Base-by-base conservation (phyloP, 306 rosid species). In the Cicer bijugum region DNA sequence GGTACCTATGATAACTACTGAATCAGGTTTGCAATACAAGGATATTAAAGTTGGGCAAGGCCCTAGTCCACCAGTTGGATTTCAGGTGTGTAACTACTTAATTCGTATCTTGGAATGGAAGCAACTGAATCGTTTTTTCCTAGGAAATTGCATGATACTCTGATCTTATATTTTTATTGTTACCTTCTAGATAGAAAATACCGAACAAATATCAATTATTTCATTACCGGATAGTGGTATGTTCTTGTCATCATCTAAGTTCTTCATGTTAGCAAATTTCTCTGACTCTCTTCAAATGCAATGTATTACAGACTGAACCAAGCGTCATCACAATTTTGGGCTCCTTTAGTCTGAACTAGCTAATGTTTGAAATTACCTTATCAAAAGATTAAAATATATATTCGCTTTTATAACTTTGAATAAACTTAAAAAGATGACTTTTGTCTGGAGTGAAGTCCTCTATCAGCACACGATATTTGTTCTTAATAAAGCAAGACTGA, bases 11-110 rank as follows among this genome's bases (percentile, higher is more conserved):
- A 88, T 89, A 82, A 93, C 94, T 48, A 91, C 98, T 20, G 96
- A 85, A 71, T 88, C 97, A 37, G 98, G 98, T 78, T 86, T 93
- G 90, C 92, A 88, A 67, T 93, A 89, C 75, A 91, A 89, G 88
- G 98, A 93, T 45, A 93, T 93, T 56, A 85, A 89, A 83, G 91
- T 88, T 46, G 98, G 98, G 66, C 74, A 52, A 52, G 98, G 98
- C 67, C 96, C 97, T 64, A 87, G 83, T 75, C 98, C 98, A 75
- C 98, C 97, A 38, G 83, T 85, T 71, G 98, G 98, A 72, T 93
- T 80, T 88, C 98, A 93, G 97, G 98, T 93, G 50, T 51, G 82
- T 67, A 42, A 72, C 62, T 58, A 57, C 69, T 35, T 50, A 12
- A 35, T 45, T 42, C 15, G 2, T 45, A 51, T 67, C 48, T 58